Base-by-base conservation (phyloP, 352 stramenopile genomes). In the Pythium chondricola region DNA sequence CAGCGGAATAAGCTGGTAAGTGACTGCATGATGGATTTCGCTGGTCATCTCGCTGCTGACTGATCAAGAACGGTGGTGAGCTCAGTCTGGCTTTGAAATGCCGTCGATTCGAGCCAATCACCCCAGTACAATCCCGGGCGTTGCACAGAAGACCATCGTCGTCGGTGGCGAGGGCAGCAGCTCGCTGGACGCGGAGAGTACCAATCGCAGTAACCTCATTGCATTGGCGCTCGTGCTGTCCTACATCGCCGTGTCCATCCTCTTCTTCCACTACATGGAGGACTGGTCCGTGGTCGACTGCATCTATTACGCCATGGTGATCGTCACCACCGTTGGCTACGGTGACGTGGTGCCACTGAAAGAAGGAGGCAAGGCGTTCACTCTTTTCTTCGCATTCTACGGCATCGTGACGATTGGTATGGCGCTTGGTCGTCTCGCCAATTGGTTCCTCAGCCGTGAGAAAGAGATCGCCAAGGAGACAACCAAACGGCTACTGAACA, bases 221-320 rank as follows among this genome's bases (percentile, higher is more conserved):
- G 69, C 71, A 10, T 55, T 86, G 21, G 39, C 62, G 7, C 67
- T 86, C 18, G 70, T 86, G 35, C 48, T 77, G 6, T 82, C 74
- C 24, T 86, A 86, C 38, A 48, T 86, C 14, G 67, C 29, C 3
- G 71, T 79, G 25, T 65, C 59, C 48, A 73, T 84, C 27, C 31
- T 84, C 4, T 74, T 79, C 5, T 86, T 74, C 37, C 68, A 84
- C 55, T 79, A 61, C 40, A 48, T 78, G 16, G 74, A 86, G 44
- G 24, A 65, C 8, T 86, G 74, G 74, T 63, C 55, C 0, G 52
- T 84, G 14, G 53, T 96, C 0, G 89, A 97, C 64, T 82, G 77
- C 26, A 58, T 97, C 20, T 97, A 97, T 56, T 97, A 93, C 65
- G 71, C 75, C 25, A 88, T 96, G 61, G 87, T 96, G 8, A 96